Percentiles rank a stretch among this genome's conserved stretches.
phyloP scores from a whole-genome alignment of 345 rosid species.

The Mallotus nudiflorus region DNA sequence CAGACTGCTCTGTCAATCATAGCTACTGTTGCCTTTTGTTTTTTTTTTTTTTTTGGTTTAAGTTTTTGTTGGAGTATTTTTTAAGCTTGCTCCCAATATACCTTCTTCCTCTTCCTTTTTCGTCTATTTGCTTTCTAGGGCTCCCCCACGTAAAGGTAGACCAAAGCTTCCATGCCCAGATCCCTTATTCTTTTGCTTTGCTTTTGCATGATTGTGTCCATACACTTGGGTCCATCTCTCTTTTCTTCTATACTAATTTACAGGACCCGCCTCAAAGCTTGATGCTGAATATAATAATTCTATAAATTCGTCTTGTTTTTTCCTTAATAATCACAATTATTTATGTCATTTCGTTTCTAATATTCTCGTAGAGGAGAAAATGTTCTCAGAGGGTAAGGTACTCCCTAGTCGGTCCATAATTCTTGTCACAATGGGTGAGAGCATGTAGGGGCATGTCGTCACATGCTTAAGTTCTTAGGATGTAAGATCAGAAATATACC shows the following conservation, averaged over 20 bases:
- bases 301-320: no score
- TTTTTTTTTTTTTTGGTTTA: constrained; percentile 10
- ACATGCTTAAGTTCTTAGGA: constrained; percentile 15
- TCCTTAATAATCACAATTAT: no score
- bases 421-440: neutral
- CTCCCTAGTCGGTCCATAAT: neutral
- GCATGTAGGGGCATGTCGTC: constrained; percentile 13
- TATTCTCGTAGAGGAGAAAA: no score
- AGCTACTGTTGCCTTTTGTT: neutral
- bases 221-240: neutral
- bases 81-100: constrained; percentile 35
- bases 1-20: neutral
- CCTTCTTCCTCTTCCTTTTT: neutral
- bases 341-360: no score
- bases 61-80: constrained; percentile 19
- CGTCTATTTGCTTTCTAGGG: neutral
- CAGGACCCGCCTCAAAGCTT: no score
- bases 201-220: no score
- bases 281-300: no score
- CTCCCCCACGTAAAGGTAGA: constrained; percentile 13
- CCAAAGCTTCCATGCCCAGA: constrained; percentile 20
- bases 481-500: neutral
- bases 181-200: neutral
- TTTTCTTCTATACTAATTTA: neutral
- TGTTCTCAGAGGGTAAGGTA: no score